Base-by-base conservation (phyloP, 768 basidiomycete species). In the Russula compacta region DNA sequence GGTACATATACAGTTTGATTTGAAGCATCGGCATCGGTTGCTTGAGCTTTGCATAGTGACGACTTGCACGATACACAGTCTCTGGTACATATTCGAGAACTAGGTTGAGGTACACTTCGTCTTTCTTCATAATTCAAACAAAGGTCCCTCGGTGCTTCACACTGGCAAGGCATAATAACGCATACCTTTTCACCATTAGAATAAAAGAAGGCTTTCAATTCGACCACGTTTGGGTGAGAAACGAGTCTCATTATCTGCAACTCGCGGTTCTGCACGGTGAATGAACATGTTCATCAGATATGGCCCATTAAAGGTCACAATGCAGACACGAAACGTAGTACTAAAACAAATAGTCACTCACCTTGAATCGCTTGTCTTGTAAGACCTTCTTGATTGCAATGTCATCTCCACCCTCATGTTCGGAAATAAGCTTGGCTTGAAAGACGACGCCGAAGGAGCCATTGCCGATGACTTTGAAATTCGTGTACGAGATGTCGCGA, bases 341-440 rank as follows among this genome's bases (percentile, higher is more conserved):
- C 10, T 3, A 12, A 19, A 33, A 12, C 21, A 29, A 55, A 68
- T 65, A 43, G 38, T 29, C n/a, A 76, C 82, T 65, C 64, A 95
- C 95, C 92, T 99, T 99, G 89, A 99, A 99, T 67, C 97, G 85
- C 82, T 99, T 99, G 79, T 99, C 97, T 80, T 99, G 97, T 64
- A 99, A 76, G 53, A 99, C 97, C 80, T 98, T 98, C 91, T 99
- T 99, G 83, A 99, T 99, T 53, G 97, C 97, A 71, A 99, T 97
- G 67, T 98, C 93, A 60, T 89, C 88, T 19, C 77, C 78, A 38
- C 82, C 83, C 69, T 83, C 82, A 47, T 79, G 75, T 8, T 79
- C 79, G 14, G 79, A 79, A 53, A 94, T 78, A 58, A 98, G 84
- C 75, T 85, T 92, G 61, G 95, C 95, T 67, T 94, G 92, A 74